phyloP scores from a whole-genome alignment of 2,329 filamentous ascomycete genomes.

The Dissoconium aciculare region DNA sequence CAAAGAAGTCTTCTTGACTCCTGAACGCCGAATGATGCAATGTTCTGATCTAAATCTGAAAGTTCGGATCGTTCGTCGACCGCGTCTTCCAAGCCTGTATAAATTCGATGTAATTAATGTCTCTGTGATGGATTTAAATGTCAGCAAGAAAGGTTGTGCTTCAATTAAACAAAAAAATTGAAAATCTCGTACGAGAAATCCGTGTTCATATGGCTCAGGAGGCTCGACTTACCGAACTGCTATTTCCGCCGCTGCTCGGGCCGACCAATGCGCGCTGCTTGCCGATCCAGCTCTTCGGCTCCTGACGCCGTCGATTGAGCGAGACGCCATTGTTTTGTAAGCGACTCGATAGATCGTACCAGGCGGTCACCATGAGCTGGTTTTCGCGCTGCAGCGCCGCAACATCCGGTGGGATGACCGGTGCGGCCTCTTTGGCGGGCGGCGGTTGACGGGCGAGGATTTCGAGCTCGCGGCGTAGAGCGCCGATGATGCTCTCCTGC shows the following conservation, averaged over 20 bases:
- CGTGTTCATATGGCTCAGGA: too few relatives aligned
- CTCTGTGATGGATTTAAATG: too few relatives aligned
- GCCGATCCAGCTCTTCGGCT: conserved; percentile 68
- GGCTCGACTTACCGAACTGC: too few relatives aligned
- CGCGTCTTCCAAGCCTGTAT: too few relatives aligned
- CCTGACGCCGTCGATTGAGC: conserved; percentile 57
- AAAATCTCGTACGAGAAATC: too few relatives aligned
- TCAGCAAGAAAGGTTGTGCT: too few relatives aligned
- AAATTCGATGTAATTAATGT: too few relatives aligned
- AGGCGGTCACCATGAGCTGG: conserved; percentile 63
- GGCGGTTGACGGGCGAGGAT: conserved; percentile 7
- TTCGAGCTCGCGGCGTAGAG: conserved; percentile 20
- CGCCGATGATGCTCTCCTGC: conserved; percentile 16
- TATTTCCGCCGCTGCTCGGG: conserved; percentile 13
- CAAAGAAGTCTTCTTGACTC: too few relatives aligned
- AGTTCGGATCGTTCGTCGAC: too few relatives aligned
- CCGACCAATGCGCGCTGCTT: conserved; percentile 50
- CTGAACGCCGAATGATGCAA: too few relatives aligned
- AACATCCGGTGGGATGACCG: conserved; percentile 30
- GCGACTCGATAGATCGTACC: conserved; percentile 67
- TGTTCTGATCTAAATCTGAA: too few relatives aligned
- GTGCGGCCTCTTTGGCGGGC: conserved; percentile 11
- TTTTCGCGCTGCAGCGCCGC: conserved; percentile 65
- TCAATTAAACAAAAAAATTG: too few relatives aligned
- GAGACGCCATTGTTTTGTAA: conserved; percentile 73